Evolutionary conservation across 2,329 filamentous ascomycete species (phyloP).

Genomic region (Venturia carpophila): DNA sequence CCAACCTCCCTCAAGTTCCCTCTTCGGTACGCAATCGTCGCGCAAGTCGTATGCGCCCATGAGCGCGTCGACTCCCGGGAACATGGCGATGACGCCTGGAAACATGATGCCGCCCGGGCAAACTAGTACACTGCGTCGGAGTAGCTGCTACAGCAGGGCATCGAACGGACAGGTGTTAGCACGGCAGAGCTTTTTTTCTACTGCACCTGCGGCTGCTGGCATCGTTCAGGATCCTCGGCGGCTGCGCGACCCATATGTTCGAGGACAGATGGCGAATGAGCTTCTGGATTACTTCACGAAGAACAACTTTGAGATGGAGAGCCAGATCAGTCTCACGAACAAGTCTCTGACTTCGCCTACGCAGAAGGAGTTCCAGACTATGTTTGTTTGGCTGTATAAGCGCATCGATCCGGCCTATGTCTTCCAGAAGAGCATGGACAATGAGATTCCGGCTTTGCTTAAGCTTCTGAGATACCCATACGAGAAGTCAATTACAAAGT

Average conservation of each 20-base stretch:
- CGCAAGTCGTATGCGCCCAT: slow-evolving; percentile 63
- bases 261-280: slow-evolving; percentile 77
- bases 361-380: slow-evolving; percentile 95
- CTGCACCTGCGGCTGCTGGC: slow-evolving; percentile 71
- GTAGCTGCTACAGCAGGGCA: slow-evolving; percentile 56
- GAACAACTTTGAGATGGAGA: slow-evolving; percentile 95
- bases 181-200: slow-evolving; percentile 84
- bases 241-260: slow-evolving; percentile 71
- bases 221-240: slow-evolving; percentile 81
- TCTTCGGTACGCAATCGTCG: slow-evolving; percentile 46
- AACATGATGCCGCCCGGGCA: slow-evolving; percentile 34
- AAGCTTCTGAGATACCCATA: slow-evolving; percentile 94
- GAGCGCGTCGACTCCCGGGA: slow-evolving; percentile 33
- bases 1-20: slow-evolving; percentile 70
- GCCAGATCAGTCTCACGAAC: slow-evolving; percentile 85
- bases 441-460: slow-evolving; percentile 84
- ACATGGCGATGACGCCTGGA: slow-evolving; percentile 32
- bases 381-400: slow-evolving; percentile 97
- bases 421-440: slow-evolving; percentile 90
- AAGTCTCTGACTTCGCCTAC: slow-evolving; percentile 91
- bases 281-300: slow-evolving; percentile 84
- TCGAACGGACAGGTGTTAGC: slow-evolving; percentile 60
- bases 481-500: slow-evolving; percentile 92
- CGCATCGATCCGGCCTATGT: slow-evolving; percentile 89
- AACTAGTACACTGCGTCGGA: slow-evolving; percentile 58